Base-by-base conservation (phyloP, 345 rosid species). In the Bruguiera parviflora region DNA sequence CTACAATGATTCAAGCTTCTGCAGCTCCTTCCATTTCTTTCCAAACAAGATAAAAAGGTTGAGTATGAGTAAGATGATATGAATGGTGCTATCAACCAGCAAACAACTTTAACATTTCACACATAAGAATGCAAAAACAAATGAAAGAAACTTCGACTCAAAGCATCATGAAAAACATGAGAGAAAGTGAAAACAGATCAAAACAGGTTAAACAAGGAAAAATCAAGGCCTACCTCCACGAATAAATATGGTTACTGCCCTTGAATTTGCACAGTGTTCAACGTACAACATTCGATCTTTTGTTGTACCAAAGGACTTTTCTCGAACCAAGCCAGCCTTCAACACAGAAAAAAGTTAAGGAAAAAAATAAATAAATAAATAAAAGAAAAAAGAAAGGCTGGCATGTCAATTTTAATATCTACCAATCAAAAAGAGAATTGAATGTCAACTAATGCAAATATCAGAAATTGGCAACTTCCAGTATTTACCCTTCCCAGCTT, bases 301-400 rank as follows among this genome's bases (percentile, higher is more conserved):
- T 25, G 96, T 90, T 61, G 96, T 90, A 9, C 96, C 96, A 75
- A 90, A 87, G 35, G 91, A 68, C 84, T 82, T 90, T 64, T 88
- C 96, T 65, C 91, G 83, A 73, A 90, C 96, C 75, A 86, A 55
- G 53, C 96, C 96, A 80, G 99, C 97, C 97, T 95, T 53, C 64
- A 61, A 49, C n/a, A 43, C 16, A 15, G 21, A 22, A 69, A 29
- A 8, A 16, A 56, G 66, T 68, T 49, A 59, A n/a, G 65, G 20
- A 70, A 37, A 61, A 21, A 27, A 46, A 31, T n/a, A n/a, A n/a
- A n/a, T n/a, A 27, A 0, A 27, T 1, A 27, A 27, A 29, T 0
- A 5, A 31, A 5, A 31, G 15, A 8, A 60, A 31, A 19, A 64
- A 53, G 31, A 18, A 46, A 0, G 39, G 28, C 13, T 3, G 18